phyloP scores from a whole-genome alignment of 1,139 yeast species.

The Wickerhamomyces sp. region DNA sequence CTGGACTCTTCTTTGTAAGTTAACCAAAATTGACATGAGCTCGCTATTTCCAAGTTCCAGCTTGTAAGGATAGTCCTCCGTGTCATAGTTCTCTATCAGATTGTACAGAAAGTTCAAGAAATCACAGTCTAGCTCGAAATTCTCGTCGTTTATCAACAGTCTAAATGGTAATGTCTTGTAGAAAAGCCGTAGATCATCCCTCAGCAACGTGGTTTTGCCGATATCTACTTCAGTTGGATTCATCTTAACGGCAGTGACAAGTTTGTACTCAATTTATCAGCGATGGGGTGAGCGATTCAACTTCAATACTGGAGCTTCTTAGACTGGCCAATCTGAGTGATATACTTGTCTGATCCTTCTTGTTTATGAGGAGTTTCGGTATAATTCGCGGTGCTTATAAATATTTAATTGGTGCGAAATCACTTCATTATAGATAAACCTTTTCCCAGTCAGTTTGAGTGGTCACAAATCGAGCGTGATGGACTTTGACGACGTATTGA shows the following conservation, averaged over 20 bases:
- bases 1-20: conserved; percentile 1
- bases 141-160: conserved; percentile 2
- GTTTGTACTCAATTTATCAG: background rate
- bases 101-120: conserved; percentile 6
- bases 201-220: background rate
- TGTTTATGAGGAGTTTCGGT: too few species aligned
- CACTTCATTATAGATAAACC: too few species aligned
- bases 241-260: background rate
- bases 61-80: background rate
- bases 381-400: too few species aligned
- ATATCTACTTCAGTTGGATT: background rate
- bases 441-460: background rate
- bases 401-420: too few species aligned
- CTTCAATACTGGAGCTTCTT: too few species aligned
- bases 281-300: too few species aligned
- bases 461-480: conserved; percentile 3
- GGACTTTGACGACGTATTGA: conserved; percentile 45
- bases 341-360: too few species aligned
- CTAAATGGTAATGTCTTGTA: background rate
- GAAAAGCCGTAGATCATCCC: conserved; percentile 1
- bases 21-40: conserved; percentile 1
- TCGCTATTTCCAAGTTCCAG: background rate
- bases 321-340: too few species aligned
- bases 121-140: conserved; percentile 7
- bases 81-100: conserved; percentile 1